phyloP scores from a whole-genome alignment of 1,284 basidiomycete species.

The Marasmius oreades region DNA sequence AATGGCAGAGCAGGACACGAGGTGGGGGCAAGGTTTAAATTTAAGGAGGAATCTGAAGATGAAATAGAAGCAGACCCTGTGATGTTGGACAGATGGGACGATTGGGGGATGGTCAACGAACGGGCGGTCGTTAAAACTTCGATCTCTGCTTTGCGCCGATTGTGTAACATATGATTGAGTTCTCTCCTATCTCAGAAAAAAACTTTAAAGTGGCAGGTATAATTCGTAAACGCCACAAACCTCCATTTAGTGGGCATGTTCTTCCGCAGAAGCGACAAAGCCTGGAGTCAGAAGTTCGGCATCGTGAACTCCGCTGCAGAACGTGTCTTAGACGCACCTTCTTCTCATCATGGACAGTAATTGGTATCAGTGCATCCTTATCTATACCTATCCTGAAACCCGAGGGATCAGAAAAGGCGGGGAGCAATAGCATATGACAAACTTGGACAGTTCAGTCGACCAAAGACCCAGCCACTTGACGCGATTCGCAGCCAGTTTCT shows the following conservation, averaged over 20 bases:
- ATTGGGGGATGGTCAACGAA: background rate
- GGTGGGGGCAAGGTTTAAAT: no score
- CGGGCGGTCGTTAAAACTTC: conserved; percentile 51
- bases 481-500: conserved; percentile 58
- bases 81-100: background rate
- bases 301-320: background rate
- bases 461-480: conserved; percentile 81
- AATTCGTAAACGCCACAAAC: conserved; percentile 37
- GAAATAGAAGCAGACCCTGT: background rate
- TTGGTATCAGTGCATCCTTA: conserved; percentile 61
- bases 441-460: conserved; percentile 63
- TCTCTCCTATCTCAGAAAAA: conserved; percentile 54
- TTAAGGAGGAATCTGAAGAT: no score
- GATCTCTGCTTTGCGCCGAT: conserved; percentile 84
- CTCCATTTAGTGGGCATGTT: conserved; percentile 66
- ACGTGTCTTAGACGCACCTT: conserved; percentile 44
- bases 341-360: conserved; percentile 69
- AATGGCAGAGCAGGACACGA: no score
- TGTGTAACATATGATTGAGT: conserved; percentile 74
- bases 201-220: background rate
- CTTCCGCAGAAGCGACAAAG: conserved; percentile 55
- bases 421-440: conserved; percentile 13
- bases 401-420: background rate
- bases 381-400: conserved; percentile 53
- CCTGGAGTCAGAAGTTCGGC: conserved; percentile 38